Evolutionary conservation across 495 filamentous ascomycete genomes (phyloP).

Genomic region (Copromyces sp.): DNA sequence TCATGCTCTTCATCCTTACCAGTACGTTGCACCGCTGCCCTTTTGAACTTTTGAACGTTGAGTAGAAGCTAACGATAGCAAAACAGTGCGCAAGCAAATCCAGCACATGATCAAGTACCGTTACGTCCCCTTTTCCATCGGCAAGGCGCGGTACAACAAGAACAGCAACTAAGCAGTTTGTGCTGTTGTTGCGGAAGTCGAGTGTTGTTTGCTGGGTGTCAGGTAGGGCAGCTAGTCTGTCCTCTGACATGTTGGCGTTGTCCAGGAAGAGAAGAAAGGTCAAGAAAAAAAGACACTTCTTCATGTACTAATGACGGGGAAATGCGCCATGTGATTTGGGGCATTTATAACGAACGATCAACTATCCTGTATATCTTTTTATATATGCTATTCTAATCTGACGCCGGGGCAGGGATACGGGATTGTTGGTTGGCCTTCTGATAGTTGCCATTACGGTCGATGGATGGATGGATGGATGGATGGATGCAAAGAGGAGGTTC

Average conservation of each 20-base stretch:
- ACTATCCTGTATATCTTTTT: background rate
- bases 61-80: conserved; percentile 15
- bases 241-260: background rate
- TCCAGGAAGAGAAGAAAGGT: background rate
- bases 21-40: conserved; percentile 51
- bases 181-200: background rate
- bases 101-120: conserved; percentile 99
- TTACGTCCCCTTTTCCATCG: conserved; percentile 91
- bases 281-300: background rate
- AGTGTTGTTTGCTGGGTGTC: background rate
- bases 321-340: background rate
- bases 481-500: background rate
- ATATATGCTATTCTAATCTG: background rate
- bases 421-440: background rate
- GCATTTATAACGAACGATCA: background rate
- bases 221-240: background rate
- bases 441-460: background rate
- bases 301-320: background rate
- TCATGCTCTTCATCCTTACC: conserved; percentile 88
- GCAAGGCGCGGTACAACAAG: conserved; percentile 73
- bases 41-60: background rate
- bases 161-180: conserved; percentile 28
- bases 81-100: conserved; percentile 87
- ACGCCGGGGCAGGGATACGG: background rate
- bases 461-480: background rate